Conservation (phyloP, 176 grass and related monocot genomes). For the Oryza punctata region DNA sequence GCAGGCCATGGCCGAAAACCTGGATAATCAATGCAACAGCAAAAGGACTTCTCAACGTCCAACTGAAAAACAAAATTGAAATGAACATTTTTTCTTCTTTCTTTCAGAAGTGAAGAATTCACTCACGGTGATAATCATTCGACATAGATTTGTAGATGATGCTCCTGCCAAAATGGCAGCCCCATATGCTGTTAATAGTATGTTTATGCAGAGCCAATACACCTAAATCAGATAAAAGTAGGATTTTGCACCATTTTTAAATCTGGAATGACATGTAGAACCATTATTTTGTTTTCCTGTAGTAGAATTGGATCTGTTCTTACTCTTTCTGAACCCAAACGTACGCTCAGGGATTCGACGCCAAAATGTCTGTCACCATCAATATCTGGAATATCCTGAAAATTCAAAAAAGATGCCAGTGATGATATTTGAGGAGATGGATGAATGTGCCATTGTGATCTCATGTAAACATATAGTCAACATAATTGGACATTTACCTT, state of each 20-base stretch:
- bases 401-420: background rate
- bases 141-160: slow-evolving; percentile 49
- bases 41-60: background rate
- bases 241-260: background rate
- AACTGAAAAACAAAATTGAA: slow-evolving; percentile 1
- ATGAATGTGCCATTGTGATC: background rate
- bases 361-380: slow-evolving; percentile 78
- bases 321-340: slow-evolving; percentile 63
- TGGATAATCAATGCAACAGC: slow-evolving; percentile 29
- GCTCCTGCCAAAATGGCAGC: slow-evolving; percentile 65
- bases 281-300: background rate
- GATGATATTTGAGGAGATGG: background rate
- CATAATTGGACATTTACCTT: slow-evolving; percentile 55
- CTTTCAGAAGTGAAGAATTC: background rate
- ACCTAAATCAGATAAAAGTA: slow-evolving; percentile 46
- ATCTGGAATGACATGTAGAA: background rate
- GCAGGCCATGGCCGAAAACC: slow-evolving; percentile 66
- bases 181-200: slow-evolving; percentile 69
- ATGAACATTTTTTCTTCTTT: background rate
- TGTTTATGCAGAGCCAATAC: slow-evolving; percentile 75
- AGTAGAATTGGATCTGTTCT: slow-evolving; percentile 26
- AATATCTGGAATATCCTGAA: slow-evolving; percentile 88
- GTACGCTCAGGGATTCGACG: slow-evolving; percentile 77
- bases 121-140: slow-evolving; percentile 56
- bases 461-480: background rate